phyloP scores from a whole-genome alignment of 176 grass and related monocot genomes.

The Elaeis guineensis region DNA sequence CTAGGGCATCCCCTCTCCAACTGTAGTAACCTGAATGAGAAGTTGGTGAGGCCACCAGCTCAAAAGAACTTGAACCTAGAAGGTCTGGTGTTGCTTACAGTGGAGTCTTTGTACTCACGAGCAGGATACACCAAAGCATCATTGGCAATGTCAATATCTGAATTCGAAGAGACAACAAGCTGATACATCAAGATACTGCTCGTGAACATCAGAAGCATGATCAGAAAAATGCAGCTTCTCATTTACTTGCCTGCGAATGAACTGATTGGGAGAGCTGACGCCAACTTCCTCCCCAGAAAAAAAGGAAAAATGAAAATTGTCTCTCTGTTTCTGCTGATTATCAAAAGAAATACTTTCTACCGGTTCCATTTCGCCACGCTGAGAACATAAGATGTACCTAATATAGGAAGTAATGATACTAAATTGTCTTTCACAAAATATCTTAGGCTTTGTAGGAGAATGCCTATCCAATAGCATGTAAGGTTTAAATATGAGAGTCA shows the following conservation, averaged over 20 bases:
- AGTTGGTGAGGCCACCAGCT: background rate
- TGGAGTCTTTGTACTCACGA: conserved; percentile 97
- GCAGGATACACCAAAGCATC: conserved; percentile 77
- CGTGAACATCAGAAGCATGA: background rate
- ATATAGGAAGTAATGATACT: no score
- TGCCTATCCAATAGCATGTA: no score
- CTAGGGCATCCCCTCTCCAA: conserved; percentile 77
- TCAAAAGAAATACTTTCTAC: no score
- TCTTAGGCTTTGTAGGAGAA: no score
- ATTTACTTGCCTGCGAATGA: conserved; percentile 79
- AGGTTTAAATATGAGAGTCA: no score
- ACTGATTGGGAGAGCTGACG: conserved; percentile 65
- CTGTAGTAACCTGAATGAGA: conserved; percentile 51
- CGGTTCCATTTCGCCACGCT: no score
- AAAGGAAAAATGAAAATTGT: background rate
- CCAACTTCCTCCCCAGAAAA: conserved; percentile 65
- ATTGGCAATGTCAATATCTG: conserved; percentile 84
- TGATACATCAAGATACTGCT: background rate
- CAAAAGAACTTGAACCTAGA: background rate
- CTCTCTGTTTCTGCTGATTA: no score
- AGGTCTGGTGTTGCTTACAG: conserved; percentile 27
- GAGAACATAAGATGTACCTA: no score
- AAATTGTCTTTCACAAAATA: no score
- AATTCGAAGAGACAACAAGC: conserved; percentile 2
- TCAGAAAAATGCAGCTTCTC: background rate